Base-by-base conservation (phyloP, 306 rosid species). In the Fragaria ananassa region DNA sequence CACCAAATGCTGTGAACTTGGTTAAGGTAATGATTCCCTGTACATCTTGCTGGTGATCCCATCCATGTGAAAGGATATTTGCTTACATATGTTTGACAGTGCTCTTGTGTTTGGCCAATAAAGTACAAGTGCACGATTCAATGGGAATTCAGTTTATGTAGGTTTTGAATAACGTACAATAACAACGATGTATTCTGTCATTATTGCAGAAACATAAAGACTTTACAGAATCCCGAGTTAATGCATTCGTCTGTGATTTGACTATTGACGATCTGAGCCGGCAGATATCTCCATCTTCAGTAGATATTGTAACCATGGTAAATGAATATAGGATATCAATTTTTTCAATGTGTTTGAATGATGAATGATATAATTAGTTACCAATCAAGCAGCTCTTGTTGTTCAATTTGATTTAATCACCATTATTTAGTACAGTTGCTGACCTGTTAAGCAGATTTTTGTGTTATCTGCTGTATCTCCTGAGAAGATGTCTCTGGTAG, bases 401-500 rank as follows among this genome's bases (percentile, higher is more conserved):
- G 44, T 79, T 83, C 64, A 62, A 11, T 70, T 63, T 70, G 54
- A 71, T 27, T 9, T 72, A 45, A 71, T 75, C 56, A 66, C 67
- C 46, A 61, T 69, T 68, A 49, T 60, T 44, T 74, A 53, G 72
- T 78, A 70, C 50, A 75, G 84, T 80, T 44, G 80, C 97, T 95
- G 93, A 95, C 99, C 50, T 78, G 86, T 91, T 89, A 89, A 90
- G 86, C 90, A 95, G 97, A 89, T 92, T 75, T 95, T 92, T 91
- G 89, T 95, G 82, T 84, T 95, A 74, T 95, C 97, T 87, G 97
- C 97, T 89, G 97, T 95, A 58, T 89, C 97, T 54, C 97, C 99
- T 19, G 97, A 92, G 79, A 95, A 89, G 91, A 95, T 92, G 99
- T 76, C 89, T 79, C 77, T 79, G 74, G 92, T 84, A 46, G 76